Base-by-base conservation (phyloP, 1,284 basidiomycete species). In the Coniophora puteana region DNA sequence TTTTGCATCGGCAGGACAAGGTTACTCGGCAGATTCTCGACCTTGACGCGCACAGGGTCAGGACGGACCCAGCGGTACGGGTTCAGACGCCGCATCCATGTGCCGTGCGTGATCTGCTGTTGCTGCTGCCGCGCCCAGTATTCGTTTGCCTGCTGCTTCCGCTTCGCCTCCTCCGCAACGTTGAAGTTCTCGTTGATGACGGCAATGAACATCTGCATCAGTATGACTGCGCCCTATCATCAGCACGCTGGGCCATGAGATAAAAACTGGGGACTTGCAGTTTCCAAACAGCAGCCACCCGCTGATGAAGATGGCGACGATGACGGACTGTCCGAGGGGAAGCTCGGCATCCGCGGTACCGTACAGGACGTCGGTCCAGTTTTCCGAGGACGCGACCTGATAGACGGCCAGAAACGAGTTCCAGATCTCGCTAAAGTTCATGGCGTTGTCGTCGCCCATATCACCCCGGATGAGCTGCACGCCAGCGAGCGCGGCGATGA, bases 141-240 rank as follows among this genome's bases (percentile, higher is more conserved):
- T 44, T 76, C 67, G 4, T 72, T 82, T 7, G 89, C 80, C 62
- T 98, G 95, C 50, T 87, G 78, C 34, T 80, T 78, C 43, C 85
- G 81, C 67, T 96, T 97, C 34, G 84, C 77, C 59, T 95, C 91
- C 57, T 98, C 95, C 0, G 93, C 92, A 4, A 97, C 80, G 31
- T 87, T 77, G 53, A 98, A 98, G 64, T 96, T 97, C 69, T 97
- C 94, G 62, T 96, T 93, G 73, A 99, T 94, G 40, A 98, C 94
- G 25, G 94, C 95, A 56, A 99, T 93, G 69, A 98, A 97, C 85
- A 98, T 91, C 56, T 97, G 93, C 43, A 96, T 63, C n/a, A 98
- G 74, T 54, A 97, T 93, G 68, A 94, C 92, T 93, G n/a, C 14
- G 5, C 22, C 17, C 29, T 22, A 0, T 5, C 0, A 8, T 20